Percentiles rank a stretch among this genome's conserved stretches.
phyloP scores from a whole-genome alignment of 176 grass and related monocot genomes.

The barley (Hordeum vulgare) region DNA sequence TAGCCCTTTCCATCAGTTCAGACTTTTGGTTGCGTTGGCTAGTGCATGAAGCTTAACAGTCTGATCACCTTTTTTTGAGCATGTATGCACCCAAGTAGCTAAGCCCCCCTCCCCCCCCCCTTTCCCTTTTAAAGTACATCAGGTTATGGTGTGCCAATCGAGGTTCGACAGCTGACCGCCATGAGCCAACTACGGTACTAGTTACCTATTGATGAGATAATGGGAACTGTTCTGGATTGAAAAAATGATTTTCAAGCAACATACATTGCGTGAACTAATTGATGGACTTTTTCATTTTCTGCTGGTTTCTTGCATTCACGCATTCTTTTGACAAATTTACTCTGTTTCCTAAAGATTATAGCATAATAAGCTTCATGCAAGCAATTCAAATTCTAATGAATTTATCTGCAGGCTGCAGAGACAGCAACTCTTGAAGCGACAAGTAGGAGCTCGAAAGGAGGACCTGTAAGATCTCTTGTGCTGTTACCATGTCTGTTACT shows the following conservation, averaged over 20 bases:
- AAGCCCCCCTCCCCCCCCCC: no score
- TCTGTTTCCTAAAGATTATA: not conserved
- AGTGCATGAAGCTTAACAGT: no score
- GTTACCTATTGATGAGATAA: not conserved
- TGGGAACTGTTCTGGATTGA: not conserved
- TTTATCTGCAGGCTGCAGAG: constrained; percentile 68
- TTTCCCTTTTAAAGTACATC: no score
- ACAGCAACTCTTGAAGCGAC: constrained; percentile 79
- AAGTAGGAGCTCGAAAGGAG: constrained; percentile 66
- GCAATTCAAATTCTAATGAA: constrained; percentile 19
- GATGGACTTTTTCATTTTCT: not conserved
- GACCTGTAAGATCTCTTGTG: constrained; percentile 52
- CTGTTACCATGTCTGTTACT: constrained; percentile 12
- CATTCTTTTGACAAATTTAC: not conserved
- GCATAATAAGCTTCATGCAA: not conserved
- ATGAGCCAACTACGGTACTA: not conserved
- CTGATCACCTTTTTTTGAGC: not conserved
- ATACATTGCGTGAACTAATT: not conserved
- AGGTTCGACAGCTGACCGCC: not conserved
- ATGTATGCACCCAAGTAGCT: not conserved
- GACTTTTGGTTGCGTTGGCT: no score
- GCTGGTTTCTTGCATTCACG: constrained; percentile 10
- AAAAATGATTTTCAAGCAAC: not conserved
- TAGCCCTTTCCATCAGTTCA: no score
- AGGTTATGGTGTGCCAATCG: not conserved